Evolutionary conservation across 148 eudicot species (phyloP).

Genomic region (Nyssa sinensis): DNA sequence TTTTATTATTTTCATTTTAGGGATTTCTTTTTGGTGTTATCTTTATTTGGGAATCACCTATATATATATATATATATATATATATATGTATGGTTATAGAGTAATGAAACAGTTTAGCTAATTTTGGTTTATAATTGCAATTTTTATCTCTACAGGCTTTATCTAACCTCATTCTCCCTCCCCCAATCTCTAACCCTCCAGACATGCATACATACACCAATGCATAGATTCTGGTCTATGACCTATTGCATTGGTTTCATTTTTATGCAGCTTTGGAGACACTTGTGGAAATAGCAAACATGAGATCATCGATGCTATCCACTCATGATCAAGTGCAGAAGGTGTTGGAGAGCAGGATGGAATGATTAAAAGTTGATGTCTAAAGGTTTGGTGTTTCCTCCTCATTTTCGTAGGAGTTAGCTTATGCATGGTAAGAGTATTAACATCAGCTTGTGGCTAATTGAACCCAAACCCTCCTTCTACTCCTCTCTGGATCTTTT

Average conservation of each 20-base stretch:
- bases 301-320: constrained; percentile 60
- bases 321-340: constrained; percentile 49
- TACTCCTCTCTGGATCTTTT: no score
- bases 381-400: constrained; percentile 1
- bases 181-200: not conserved
- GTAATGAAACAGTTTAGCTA: no score
- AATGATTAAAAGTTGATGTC: constrained; percentile 15
- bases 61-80: no score
- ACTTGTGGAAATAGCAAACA: constrained; percentile 71
- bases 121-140: no score
- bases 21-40: no score
- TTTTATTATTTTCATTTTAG: no score
- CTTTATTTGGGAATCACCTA: no score
- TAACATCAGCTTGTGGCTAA: no score
- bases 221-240: not conserved
- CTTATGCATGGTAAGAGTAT: not conserved
- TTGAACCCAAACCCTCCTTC: no score
- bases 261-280: constrained; percentile 67
- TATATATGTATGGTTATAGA: no score
- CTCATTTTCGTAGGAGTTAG: constrained; percentile 1
- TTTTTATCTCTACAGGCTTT: no score
- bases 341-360: constrained; percentile 24
- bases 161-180: constrained; percentile 5
- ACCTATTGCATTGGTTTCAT: not conserved
- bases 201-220: not conserved